phyloP scores from a whole-genome alignment of 2,329 filamentous ascomycete species.

The Whalleya microplaca region DNA sequence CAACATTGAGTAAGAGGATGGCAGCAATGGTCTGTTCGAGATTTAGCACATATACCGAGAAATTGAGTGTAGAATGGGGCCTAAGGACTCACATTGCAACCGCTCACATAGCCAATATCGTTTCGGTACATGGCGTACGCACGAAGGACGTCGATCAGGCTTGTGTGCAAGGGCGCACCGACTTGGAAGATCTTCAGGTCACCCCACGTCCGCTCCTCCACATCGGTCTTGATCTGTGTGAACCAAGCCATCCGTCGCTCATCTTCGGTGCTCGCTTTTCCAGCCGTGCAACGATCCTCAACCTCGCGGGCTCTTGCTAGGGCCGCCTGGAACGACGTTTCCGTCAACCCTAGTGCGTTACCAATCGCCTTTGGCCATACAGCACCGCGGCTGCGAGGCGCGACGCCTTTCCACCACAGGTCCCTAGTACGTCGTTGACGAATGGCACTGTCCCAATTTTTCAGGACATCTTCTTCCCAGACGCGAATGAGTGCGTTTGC shows the following conservation, averaged over 20 bases:
- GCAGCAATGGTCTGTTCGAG: conserved; percentile 67
- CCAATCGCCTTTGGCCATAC: conserved; percentile 75
- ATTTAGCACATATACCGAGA: conserved; percentile 26
- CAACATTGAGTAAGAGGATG: conserved; percentile 72
- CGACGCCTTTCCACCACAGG: conserved; percentile 81
- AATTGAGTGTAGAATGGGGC: background rate
- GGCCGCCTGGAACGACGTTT: conserved; percentile 71
- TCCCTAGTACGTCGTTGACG: conserved; percentile 71
- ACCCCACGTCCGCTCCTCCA: conserved; percentile 65
- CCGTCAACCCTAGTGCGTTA: conserved; percentile 71
- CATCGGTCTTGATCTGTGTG: conserved; percentile 65
- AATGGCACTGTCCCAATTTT: conserved; percentile 75
- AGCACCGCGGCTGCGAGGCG: conserved; percentile 68
- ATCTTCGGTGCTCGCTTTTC: conserved; percentile 58
- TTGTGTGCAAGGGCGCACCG: conserved; percentile 67
- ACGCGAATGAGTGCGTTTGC: conserved; percentile 60
- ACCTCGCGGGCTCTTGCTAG: conserved; percentile 67
- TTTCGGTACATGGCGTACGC: conserved; percentile 83
- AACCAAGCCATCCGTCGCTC: conserved; percentile 63
- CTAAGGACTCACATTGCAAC: conserved; percentile 68
- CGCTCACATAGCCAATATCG: conserved; percentile 77
- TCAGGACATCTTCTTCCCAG: conserved; percentile 78
- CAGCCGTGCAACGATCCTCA: conserved; percentile 58
- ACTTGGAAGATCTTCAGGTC: conserved; percentile 74
- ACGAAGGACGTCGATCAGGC: conserved; percentile 72